These are phyloP conservation scores for Nannochloropsis gaditana DNA, from an alignment of 108 stramenopile genomes.

Conservation along the genomic window DNA sequence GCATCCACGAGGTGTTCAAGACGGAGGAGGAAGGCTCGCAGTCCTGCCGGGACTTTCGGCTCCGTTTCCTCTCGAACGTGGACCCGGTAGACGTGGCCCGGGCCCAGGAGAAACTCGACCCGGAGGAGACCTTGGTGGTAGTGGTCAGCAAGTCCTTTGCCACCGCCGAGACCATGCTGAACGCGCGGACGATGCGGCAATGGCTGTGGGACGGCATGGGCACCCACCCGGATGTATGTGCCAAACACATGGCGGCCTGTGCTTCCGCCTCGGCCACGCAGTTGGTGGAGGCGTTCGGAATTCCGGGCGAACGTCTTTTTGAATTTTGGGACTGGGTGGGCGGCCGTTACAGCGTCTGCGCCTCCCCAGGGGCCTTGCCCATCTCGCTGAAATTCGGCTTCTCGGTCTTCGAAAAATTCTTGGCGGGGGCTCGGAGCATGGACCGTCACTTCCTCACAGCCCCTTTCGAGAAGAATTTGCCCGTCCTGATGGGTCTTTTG, in stretches of 20 bases:
- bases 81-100: conserved; percentile 97
- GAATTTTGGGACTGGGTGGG: conserved; percentile 96
- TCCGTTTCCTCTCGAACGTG: conserved; percentile 94
- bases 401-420: conserved; percentile 81
- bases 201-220: conserved; percentile 93
- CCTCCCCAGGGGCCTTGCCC: conserved; percentile 82
- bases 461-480: conserved; percentile 81
- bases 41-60: conserved; percentile 68
- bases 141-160: conserved; percentile 97
- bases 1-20: conserved; percentile 88
- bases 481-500: conserved; percentile 90
- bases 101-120: conserved; percentile 69
- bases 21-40: conserved; percentile 78
- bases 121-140: conserved; percentile 57
- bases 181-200: conserved; percentile 87
- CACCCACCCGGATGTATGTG: conserved; percentile 70
- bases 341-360: conserved; percentile 85
- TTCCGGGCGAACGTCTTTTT: conserved; percentile 66
- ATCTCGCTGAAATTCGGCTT: conserved; percentile 84
- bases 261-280: conserved; percentile 28
- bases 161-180: conserved; percentile 99
- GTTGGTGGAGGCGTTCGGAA: conserved; percentile 39
- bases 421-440: conserved; percentile 48
- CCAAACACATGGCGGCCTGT: conserved; percentile 88
- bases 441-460: conserved; percentile 67